These are phyloP conservation scores for Trichoderma oligosporum DNA, from an alignment of 2,329 filamentous ascomycete species.

Conservation along the genomic window DNA sequence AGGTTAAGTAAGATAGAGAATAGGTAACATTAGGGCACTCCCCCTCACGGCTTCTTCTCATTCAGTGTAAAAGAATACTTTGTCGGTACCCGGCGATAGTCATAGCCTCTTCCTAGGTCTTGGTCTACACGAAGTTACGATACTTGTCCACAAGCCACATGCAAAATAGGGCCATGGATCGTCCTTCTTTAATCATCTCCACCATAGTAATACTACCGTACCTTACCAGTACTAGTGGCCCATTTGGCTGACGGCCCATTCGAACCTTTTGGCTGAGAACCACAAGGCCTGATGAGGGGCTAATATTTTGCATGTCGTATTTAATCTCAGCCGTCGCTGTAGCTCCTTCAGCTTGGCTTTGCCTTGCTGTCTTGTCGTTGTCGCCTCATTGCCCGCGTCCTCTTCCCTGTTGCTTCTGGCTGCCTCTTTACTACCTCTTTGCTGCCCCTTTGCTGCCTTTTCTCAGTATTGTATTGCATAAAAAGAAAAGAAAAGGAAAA, in stretches of 20 bases:
- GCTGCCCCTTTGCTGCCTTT: not conserved
- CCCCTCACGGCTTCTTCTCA: not conserved
- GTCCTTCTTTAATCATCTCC: constrained; percentile 1
- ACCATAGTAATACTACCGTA: not conserved
- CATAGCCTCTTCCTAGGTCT: not conserved
- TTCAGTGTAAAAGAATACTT: not conserved
- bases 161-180: constrained; percentile 3
- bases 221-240: not conserved
- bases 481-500: too few species aligned
- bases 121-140: not conserved
- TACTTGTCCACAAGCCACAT: not conserved
- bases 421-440: not conserved
- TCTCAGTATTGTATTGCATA: too few species aligned
- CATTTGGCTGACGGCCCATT: constrained; percentile 5
- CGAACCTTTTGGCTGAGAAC: not conserved
- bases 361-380: not conserved
- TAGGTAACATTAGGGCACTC: too few species aligned
- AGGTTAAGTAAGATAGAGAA: too few species aligned
- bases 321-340: constrained; percentile 17
- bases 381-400: not conserved
- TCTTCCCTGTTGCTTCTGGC: not conserved
- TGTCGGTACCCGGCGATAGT: not conserved
- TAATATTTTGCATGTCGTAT: constrained; percentile 1
- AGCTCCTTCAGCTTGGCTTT: constrained; percentile 8
- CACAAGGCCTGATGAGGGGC: constrained; percentile 2